These are phyloP conservation scores for Cladorrhinum sp. DNA, from an alignment of 2,329 filamentous ascomycete genomes.

Conservation along the genomic window DNA sequence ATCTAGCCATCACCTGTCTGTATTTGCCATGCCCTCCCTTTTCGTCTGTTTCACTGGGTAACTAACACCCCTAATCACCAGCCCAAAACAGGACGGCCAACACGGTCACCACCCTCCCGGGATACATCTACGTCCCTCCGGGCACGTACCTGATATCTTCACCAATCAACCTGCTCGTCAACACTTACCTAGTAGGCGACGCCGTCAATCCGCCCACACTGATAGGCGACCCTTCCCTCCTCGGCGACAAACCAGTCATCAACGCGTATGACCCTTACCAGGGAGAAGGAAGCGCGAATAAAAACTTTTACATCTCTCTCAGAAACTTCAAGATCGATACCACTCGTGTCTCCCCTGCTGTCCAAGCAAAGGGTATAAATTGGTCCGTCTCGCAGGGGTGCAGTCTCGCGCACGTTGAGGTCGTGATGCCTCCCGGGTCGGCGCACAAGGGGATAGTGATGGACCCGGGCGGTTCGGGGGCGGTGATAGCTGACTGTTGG, in stretches of 20 bases:
- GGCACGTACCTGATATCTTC: slow-evolving; percentile 33
- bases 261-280: slow-evolving; percentile 28
- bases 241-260: slow-evolving; percentile 21
- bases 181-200: slow-evolving; percentile 34
- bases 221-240: slow-evolving; percentile 26
- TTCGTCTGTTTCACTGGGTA: background rate
- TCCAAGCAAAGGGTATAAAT: slow-evolving; percentile 28
- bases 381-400: slow-evolving; percentile 34
- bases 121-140: slow-evolving; percentile 32
- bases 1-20: slow-evolving; percentile 26
- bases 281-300: slow-evolving; percentile 30
- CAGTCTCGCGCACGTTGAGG: slow-evolving; percentile 30
- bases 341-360: slow-evolving; percentile 20
- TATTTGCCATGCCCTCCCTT: background rate
- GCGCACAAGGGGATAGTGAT: slow-evolving; percentile 37
- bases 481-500: slow-evolving; percentile 32
- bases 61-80: background rate
- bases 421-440: slow-evolving; percentile 35
- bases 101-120: slow-evolving; percentile 29
- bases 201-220: slow-evolving; percentile 30
- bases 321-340: slow-evolving; percentile 34
- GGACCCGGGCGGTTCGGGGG: slow-evolving; percentile 33
- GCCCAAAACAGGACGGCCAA: slow-evolving; percentile 30
- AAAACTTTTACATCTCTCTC: slow-evolving; percentile 35
- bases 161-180: slow-evolving; percentile 32